Evolutionary conservation across 2,329 filamentous ascomycete species (phyloP).

Genomic region (Curvularia spicifera): DNA sequence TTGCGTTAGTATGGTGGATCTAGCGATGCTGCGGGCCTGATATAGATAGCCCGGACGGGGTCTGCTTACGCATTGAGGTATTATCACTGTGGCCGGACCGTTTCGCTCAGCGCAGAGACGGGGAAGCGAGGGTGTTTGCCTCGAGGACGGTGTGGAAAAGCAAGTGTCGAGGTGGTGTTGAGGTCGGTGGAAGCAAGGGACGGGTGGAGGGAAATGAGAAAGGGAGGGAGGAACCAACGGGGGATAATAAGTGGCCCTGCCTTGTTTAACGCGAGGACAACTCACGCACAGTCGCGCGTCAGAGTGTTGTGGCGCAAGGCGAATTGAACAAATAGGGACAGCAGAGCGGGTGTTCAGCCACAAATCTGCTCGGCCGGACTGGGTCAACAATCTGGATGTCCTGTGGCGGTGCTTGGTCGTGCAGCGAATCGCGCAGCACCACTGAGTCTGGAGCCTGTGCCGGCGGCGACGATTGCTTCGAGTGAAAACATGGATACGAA

Average conservation of each 20-base stretch:
- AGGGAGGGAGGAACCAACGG: slow-evolving; percentile 13
- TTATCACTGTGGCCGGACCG: not conserved
- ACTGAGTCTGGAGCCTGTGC: not conserved
- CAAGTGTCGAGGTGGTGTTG: not conserved
- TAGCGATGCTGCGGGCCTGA: slow-evolving; percentile 3
- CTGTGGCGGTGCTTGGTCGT: slow-evolving; percentile 9
- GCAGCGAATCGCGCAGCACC: slow-evolving; percentile 15
- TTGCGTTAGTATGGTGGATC: slow-evolving; percentile 17
- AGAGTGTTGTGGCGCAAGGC: slow-evolving; percentile 8
- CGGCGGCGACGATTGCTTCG: not conserved
- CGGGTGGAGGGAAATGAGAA: slow-evolving; percentile 14
- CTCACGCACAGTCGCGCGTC: slow-evolving; percentile 12
- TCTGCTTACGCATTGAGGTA: slow-evolving; percentile 35
- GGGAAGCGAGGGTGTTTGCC: slow-evolving; percentile 16
- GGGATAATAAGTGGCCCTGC: slow-evolving; percentile 20
- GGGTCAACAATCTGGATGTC: not conserved
- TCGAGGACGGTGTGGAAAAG: slow-evolving; percentile 16
- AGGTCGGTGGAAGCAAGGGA: slow-evolving; percentile 3
- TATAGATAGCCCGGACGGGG: slow-evolving; percentile 14
- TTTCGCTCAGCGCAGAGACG: slow-evolving; percentile 1
- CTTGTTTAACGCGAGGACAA: slow-evolving; percentile 8
- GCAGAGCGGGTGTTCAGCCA: slow-evolving; percentile 9
- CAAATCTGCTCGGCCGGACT: not conserved
- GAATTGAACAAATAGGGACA: slow-evolving; percentile 8
- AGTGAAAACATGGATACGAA: slow-evolving; percentile 13